Conservation (phyloP, 1,139 yeast species). For the Taphrina populina region DNA sequence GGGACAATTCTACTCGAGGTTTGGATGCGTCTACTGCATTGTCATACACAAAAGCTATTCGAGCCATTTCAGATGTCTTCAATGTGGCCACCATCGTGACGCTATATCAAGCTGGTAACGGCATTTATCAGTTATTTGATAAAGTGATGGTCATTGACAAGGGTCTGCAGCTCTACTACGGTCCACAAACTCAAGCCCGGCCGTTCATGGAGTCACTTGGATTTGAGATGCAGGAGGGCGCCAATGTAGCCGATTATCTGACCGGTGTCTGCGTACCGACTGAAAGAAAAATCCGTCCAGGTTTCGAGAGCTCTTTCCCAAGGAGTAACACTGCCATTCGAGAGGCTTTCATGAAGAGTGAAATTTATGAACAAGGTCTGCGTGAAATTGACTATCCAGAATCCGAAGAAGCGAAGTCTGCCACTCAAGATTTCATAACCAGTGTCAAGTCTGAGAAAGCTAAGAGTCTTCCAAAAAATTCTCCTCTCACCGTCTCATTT, state of each 20-base stretch:
- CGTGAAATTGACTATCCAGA: neutral
- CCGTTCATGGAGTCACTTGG: constrained; percentile 65
- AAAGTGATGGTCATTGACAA: constrained; percentile 69
- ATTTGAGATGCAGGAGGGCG: constrained; percentile 66
- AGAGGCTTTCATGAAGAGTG: neutral
- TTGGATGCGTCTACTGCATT: constrained; percentile 59
- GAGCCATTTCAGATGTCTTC: constrained; percentile 57
- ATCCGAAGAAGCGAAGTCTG: neutral
- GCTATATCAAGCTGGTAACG: constrained; percentile 74
- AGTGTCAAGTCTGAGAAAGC: constrained; percentile 45
- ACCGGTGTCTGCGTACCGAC: constrained; percentile 53
- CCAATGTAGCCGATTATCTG: constrained; percentile 77
- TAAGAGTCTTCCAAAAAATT: constrained; percentile 45
- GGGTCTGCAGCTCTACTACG: constrained; percentile 75
- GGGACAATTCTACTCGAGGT: constrained; percentile 77
- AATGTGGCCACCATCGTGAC: constrained; percentile 68
- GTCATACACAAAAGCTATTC: constrained; percentile 69
- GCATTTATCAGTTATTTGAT: constrained; percentile 63
- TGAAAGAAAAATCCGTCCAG: constrained; percentile 51
- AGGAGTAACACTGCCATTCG: constrained; percentile 50
- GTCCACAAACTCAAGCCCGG: constrained; percentile 60
- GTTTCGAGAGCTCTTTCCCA: constrained; percentile 58
- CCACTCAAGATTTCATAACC: constrained; percentile 16
- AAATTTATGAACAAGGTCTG: neutral
- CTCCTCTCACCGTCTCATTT: constrained; percentile 44